Evolutionary conservation across 1,284 basidiomycete species (phyloP).

Genomic region (Gomphus bonarii): DNA sequence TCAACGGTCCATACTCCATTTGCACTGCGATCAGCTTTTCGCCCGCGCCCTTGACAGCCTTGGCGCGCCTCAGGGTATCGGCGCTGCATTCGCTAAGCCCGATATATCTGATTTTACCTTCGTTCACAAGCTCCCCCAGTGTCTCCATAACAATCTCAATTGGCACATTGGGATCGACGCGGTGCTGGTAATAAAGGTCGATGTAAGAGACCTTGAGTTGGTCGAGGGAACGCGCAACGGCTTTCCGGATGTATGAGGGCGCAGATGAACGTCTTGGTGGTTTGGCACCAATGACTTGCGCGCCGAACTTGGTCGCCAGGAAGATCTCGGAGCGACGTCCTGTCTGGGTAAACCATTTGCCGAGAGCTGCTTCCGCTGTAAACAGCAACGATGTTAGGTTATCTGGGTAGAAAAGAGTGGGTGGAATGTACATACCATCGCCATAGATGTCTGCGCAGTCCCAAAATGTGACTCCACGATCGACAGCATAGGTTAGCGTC

Average conservation of each 20-base stretch:
- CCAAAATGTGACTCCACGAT: neutral
- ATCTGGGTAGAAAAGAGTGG: neutral
- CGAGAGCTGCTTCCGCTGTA: constrained; percentile 16
- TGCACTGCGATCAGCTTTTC: constrained; percentile 54
- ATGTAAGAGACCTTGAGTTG: constrained; percentile 34
- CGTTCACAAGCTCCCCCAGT: constrained; percentile 45
- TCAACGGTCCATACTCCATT: constrained; percentile 55
- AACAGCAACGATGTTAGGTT: neutral
- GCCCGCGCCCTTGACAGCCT: constrained; percentile 27
- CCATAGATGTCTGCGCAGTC: neutral
- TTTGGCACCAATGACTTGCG: neutral
- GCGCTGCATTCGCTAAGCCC: constrained; percentile 54
- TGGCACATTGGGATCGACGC: constrained; percentile 32
- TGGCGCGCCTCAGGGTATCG: constrained; percentile 50
- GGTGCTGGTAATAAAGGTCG: constrained; percentile 39
- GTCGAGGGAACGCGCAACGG: constrained; percentile 27
- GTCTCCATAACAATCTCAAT: constrained; percentile 41
- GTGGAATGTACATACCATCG: neutral
- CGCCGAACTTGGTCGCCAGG: constrained; percentile 38
- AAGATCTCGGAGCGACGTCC: constrained; percentile 32
- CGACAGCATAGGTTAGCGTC: constrained; percentile 12
- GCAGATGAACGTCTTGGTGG: constrained; percentile 22
- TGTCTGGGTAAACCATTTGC: constrained; percentile 33
- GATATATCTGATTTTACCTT: constrained; percentile 49
- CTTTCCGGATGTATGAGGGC: constrained; percentile 24